Conservation (phyloP, 1,284 basidiomycete species). For the Pseudozyma sp. region DNA sequence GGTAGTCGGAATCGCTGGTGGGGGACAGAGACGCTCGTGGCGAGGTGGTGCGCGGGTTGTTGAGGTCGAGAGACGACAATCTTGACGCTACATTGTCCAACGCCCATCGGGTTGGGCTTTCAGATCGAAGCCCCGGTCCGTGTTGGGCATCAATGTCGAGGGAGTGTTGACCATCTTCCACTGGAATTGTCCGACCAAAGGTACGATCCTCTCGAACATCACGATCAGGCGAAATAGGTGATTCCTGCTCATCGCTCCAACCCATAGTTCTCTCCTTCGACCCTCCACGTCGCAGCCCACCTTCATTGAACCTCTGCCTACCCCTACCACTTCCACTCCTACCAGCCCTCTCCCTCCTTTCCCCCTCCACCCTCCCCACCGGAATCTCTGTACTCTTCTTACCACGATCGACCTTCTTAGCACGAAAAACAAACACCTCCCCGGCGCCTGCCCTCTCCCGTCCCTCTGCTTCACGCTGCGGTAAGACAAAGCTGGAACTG, state of each 20-base stretch:
- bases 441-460: no score
- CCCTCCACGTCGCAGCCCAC: not conserved
- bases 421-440: no score
- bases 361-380: conserved; percentile 1
- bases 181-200: no score
- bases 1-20: no score
- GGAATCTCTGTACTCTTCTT: not conserved
- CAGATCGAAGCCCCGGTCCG: not conserved
- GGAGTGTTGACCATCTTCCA: no score
- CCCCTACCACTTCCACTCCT: not conserved
- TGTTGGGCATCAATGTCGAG: no score
- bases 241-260: no score
- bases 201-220: no score
- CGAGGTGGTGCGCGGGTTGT: not conserved
- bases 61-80: not conserved
- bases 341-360: no score
- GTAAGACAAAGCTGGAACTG: no score
- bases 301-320: conserved; percentile 13
- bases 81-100: not conserved
- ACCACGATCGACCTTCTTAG: not conserved
- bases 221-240: no score
- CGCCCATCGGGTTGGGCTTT: conserved; percentile 4
- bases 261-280: not conserved
- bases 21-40: no score
- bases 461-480: not conserved